These are phyloP conservation scores for Thermomucor indicae-seudaticae DNA, from an alignment of 371 early-diverging fungal species.

Conservation along the genomic window DNA sequence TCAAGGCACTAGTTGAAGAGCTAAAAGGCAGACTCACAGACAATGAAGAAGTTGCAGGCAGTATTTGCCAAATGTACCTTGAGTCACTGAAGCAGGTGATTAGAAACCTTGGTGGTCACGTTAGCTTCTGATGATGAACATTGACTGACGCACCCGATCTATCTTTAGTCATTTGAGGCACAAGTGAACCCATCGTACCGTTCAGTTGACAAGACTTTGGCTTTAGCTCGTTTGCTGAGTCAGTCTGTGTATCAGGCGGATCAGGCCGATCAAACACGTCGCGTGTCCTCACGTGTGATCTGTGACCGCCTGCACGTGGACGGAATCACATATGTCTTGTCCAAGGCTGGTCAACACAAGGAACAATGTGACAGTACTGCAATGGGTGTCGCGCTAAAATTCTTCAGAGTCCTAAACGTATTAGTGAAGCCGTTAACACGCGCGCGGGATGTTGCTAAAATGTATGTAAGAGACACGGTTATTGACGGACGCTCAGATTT, in stretches of 20 bases:
- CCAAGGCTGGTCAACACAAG: constrained; percentile 26
- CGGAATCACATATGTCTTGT: constrained; percentile 28
- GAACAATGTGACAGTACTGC: constrained; percentile 18
- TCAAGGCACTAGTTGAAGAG: constrained; percentile 42
- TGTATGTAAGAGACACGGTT: constrained; percentile 23
- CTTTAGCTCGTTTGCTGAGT: constrained; percentile 25
- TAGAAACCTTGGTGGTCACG: no score
- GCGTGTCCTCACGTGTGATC: constrained; percentile 21
- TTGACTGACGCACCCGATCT: not conserved
- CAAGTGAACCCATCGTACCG: constrained; percentile 17
- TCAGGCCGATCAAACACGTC: constrained; percentile 12
- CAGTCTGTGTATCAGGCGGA: constrained; percentile 19
- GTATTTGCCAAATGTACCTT: constrained; percentile 29
- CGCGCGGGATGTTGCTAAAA: constrained; percentile 40
- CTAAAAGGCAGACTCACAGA: constrained; percentile 26
- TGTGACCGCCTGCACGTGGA: constrained; percentile 36
- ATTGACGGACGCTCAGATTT: not conserved
- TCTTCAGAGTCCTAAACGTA: constrained; percentile 33
- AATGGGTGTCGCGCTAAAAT: constrained; percentile 23
- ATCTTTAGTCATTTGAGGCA: constrained; percentile 26
- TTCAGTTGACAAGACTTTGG: constrained; percentile 32
- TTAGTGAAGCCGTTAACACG: constrained; percentile 28
- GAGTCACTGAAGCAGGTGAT: constrained; percentile 41
- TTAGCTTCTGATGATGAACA: not conserved
- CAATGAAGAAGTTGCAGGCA: constrained; percentile 24